phyloP scores from a whole-genome alignment of 1,284 basidiomycete species.

The Lentinula novae-zelandiae region DNA sequence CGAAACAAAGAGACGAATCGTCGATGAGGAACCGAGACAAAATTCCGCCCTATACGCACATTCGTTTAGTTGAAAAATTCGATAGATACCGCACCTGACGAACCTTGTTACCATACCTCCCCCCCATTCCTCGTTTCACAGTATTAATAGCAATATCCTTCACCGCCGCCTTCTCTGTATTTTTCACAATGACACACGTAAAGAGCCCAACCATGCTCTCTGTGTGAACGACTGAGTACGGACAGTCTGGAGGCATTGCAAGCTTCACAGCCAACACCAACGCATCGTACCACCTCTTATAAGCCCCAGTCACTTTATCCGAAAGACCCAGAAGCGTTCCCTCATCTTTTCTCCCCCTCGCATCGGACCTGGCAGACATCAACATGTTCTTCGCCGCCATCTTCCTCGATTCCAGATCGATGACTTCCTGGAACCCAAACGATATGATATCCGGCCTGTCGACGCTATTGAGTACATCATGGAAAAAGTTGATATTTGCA shows the following conservation, averaged over 20 bases:
- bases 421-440: conserved; percentile 95
- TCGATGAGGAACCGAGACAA: conserved; percentile 87
- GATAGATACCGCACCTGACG: conserved; percentile 16
- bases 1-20: conserved; percentile 89
- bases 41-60: conserved; percentile 73
- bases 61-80: background rate
- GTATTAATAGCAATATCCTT: conserved; percentile 74
- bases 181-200: conserved; percentile 83
- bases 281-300: conserved; percentile 85
- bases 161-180: conserved; percentile 52
- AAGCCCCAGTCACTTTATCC: conserved; percentile 79
- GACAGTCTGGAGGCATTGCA: conserved; percentile 62
- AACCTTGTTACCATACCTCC: conserved; percentile 94
- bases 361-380: conserved; percentile 52
- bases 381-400: conserved; percentile 89
- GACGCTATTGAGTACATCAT: conserved; percentile 65
- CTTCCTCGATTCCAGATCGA: conserved; percentile 89
- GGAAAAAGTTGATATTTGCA: conserved; percentile 72
- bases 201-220: conserved; percentile 92
- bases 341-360: conserved; percentile 16
- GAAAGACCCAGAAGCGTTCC: conserved; percentile 43
- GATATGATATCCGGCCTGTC: conserved; percentile 84
- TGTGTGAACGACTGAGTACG: conserved; percentile 79
- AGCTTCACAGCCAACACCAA: conserved; percentile 70
- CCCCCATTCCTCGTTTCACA: conserved; percentile 90